Conservation (phyloP, 169 alveolate species). For the Eimeria maxima region DNA sequence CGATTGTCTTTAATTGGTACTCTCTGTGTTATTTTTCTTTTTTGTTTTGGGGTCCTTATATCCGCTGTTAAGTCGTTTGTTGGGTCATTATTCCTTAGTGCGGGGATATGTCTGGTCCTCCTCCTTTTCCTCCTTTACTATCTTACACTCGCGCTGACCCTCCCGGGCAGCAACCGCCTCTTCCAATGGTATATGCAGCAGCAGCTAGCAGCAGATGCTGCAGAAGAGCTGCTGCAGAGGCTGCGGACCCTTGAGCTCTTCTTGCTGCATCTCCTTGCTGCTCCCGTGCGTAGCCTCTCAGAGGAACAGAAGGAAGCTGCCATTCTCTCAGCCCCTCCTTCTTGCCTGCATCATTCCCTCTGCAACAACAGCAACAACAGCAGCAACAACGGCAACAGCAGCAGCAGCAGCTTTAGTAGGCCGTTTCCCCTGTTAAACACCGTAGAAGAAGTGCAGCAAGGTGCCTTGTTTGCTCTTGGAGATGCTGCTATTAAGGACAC, state of each 20-base stretch:
- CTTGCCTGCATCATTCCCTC: slow-evolving; percentile 38
- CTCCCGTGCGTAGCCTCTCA: background rate
- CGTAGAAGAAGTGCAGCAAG: background rate
- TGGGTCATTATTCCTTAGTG: slow-evolving; percentile 19
- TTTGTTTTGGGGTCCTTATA: background rate
- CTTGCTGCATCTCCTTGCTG: slow-evolving; percentile 60
- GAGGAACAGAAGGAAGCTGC: background rate
- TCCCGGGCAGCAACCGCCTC: slow-evolving; percentile 58
- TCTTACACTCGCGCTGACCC: slow-evolving; percentile 40
- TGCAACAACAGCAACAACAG: slow-evolving; percentile 1
- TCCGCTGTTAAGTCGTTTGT: background rate
- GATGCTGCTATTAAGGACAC: slow-evolving; percentile 38
- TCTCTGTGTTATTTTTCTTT: background rate
- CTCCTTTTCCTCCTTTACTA: background rate
- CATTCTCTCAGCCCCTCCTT: slow-evolving; percentile 10
- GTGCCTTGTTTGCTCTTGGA: slow-evolving; percentile 8
- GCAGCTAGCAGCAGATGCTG: slow-evolving; percentile 68
- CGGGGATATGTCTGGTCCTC: background rate
- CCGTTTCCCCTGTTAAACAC: slow-evolving; percentile 30
- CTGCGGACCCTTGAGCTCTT: slow-evolving; percentile 52
- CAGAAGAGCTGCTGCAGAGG: slow-evolving; percentile 52
- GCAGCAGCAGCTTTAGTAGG: slow-evolving; percentile 17
- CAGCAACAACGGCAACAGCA: background rate
- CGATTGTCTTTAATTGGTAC: background rate
- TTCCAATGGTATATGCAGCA: slow-evolving; percentile 66